Conservation (phyloP, 2,329 filamentous ascomycete genomes). For the Teratosphaeriaceae sp. region DNA sequence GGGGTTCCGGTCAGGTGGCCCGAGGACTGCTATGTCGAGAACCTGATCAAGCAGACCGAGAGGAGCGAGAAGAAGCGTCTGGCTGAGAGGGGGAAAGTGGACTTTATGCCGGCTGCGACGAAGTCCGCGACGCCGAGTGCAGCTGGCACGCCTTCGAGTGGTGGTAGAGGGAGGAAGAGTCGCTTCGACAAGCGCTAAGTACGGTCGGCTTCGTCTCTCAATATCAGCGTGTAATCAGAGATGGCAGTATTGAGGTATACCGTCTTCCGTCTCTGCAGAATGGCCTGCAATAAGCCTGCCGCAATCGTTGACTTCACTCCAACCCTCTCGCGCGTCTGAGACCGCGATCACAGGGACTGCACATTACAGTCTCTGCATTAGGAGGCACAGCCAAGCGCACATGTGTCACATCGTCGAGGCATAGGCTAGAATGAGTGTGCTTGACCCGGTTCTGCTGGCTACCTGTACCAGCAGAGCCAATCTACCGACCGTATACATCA, state of each 20-base stretch:
- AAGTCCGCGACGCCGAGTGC: background rate
- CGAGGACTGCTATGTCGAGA: constrained; percentile 20
- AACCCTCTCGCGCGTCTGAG: too few relatives aligned
- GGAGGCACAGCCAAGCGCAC: too few relatives aligned
- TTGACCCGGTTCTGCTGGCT: too few relatives aligned
- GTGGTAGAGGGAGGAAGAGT: background rate
- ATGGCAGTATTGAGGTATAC: background rate
- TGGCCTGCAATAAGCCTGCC: too few relatives aligned
- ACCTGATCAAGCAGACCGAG: background rate
- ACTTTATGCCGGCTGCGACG: constrained; percentile 23
- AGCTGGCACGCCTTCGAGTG: background rate
- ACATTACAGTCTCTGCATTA: too few relatives aligned
- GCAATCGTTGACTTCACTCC: too few relatives aligned
- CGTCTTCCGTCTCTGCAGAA: background rate
- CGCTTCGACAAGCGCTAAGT: background rate
- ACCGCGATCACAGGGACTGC: too few relatives aligned
- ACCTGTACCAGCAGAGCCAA: too few relatives aligned
- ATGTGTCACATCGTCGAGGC: too few relatives aligned
- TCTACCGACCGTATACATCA: too few relatives aligned
- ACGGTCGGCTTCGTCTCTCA: too few relatives aligned
- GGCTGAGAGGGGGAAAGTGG: constrained; percentile 16
- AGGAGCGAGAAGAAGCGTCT: constrained; percentile 11
- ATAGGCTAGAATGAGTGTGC: too few relatives aligned
- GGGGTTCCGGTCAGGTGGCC: constrained; percentile 36
- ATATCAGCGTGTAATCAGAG: background rate